A percentile compares a stretch with the other conserved stretches of the same genome.
These are phyloP conservation scores for Sclerotinia sclerotiorum DNA, from an alignment of 2,329 filamentous ascomycete species.

Conservation along the genomic window DNA sequence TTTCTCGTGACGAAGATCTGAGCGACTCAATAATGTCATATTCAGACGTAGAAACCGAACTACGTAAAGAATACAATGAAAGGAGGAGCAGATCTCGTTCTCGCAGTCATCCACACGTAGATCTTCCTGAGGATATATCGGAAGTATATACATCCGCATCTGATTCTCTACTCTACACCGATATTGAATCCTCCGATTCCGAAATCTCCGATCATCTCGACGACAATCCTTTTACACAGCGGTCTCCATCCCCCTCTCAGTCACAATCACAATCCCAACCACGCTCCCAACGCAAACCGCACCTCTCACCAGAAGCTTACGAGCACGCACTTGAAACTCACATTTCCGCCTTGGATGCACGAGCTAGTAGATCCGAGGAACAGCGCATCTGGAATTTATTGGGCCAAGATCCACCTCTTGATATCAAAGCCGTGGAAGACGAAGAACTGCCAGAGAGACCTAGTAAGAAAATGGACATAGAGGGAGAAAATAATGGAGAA, in stretches of 20 bases:
- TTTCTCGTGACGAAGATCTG: constrained; percentile 44
- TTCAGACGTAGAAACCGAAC: constrained; percentile 39
- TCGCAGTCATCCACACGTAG: constrained; percentile 6
- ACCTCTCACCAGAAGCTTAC: constrained; percentile 10
- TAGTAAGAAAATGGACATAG: constrained; percentile 8
- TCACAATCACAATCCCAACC: constrained; percentile 9
- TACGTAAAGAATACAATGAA: constrained; percentile 30
- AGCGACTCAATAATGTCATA: constrained; percentile 39
- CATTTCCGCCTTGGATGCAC: constrained; percentile 30
- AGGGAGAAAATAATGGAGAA: constrained; percentile 4
- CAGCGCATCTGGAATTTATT: constrained; percentile 37
- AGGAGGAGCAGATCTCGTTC: constrained; percentile 25
- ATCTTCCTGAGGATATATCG: neutral
- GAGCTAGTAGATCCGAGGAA: constrained; percentile 35
- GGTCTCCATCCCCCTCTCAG: neutral
- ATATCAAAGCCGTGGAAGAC: constrained; percentile 28
- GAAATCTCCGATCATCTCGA: neutral
- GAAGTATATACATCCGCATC: constrained; percentile 18
- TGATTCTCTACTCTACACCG: neutral
- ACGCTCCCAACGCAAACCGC: neutral
- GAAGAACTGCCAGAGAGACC: constrained; percentile 23
- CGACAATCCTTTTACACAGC: constrained; percentile 1
- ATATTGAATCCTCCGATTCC: neutral
- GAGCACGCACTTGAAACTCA: constrained; percentile 20
- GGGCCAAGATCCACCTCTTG: constrained; percentile 34